phyloP scores from a whole-genome alignment of 768 basidiomycete genomes.

The Lactarius psammicola region DNA sequence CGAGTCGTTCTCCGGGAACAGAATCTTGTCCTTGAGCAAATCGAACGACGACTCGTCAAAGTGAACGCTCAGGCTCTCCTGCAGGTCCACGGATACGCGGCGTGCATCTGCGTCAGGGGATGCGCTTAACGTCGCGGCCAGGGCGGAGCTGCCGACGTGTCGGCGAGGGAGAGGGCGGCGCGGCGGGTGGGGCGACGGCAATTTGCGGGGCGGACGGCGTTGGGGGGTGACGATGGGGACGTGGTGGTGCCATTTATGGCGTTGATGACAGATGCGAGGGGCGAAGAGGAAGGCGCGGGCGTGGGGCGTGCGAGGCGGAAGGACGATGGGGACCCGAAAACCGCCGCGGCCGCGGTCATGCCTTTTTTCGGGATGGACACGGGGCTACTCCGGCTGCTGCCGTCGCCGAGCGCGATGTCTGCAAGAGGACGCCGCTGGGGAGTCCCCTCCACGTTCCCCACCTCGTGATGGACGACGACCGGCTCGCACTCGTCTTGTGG shows the following conservation, averaged over 20 bases:
- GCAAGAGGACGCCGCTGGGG: slow-evolving; percentile 26
- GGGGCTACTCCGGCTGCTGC: slow-evolving; percentile 12
- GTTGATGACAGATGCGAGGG: slow-evolving; percentile 29
- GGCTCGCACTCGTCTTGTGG: background rate
- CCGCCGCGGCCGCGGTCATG: background rate
- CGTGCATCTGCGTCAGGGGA: slow-evolving; percentile 12
- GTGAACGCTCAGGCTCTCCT: slow-evolving; percentile 24
- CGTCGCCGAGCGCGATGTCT: slow-evolving; percentile 24
- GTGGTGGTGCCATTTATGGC: slow-evolving; percentile 24
- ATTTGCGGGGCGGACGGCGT: slow-evolving; percentile 22
- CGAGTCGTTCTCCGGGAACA: slow-evolving; percentile 24
- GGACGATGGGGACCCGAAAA: slow-evolving; percentile 13
- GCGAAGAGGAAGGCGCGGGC: slow-evolving; percentile 30
- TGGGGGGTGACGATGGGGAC: slow-evolving; percentile 2
- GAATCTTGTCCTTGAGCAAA: slow-evolving; percentile 28
- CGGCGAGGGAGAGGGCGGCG: slow-evolving; percentile 24
- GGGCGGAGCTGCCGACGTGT: slow-evolving; percentile 9
- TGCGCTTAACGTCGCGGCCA: background rate
- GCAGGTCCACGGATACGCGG: slow-evolving; percentile 26
- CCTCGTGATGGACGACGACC: background rate
- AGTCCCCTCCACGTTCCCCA: background rate
- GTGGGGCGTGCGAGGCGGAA: slow-evolving; percentile 34
- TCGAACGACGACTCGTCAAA: slow-evolving; percentile 29
- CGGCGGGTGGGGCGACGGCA: slow-evolving; percentile 18
- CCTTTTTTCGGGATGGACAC: slow-evolving; percentile 1